A percentile compares a stretch with the other conserved stretches of the same genome.
Conservation (phyloP, 2,329 filamentous ascomycete species). For the Didymella sp. region DNA sequence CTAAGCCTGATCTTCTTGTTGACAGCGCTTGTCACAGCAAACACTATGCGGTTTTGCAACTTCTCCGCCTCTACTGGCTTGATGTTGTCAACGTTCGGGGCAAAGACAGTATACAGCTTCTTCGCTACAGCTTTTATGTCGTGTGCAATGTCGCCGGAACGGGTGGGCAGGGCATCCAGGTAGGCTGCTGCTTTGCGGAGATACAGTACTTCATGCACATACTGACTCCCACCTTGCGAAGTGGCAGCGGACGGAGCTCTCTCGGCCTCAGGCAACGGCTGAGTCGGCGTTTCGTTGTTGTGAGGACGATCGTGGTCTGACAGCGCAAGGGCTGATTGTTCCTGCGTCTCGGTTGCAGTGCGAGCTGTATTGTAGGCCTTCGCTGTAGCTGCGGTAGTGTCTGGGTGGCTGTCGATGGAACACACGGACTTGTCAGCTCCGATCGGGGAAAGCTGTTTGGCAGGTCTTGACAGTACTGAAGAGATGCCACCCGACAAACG, state of each 20-base stretch:
- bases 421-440: conserved; percentile 13
- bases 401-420: conserved; percentile 9
- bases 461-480: not conserved
- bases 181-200: conserved; percentile 28
- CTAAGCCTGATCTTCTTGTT: conserved; percentile 26
- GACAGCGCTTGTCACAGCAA: conserved; percentile 32
- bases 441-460: not conserved
- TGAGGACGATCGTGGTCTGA: not conserved
- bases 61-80: conserved; percentile 18
- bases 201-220: conserved; percentile 25
- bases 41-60: conserved; percentile 27
- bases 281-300: not conserved
- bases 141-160: conserved; percentile 4
- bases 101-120: conserved; percentile 28
- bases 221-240: not conserved
- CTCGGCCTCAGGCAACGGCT: not conserved
- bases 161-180: conserved; percentile 22
- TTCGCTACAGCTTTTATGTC: conserved; percentile 24
- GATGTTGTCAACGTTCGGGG: not conserved
- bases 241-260: not conserved
- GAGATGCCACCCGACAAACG: conserved; percentile 20
- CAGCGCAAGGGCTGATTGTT: not conserved
- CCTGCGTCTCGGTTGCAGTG: too few species aligned
- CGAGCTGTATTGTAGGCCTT: not conserved
- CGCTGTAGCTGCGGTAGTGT: not conserved